A percentile compares a stretch with the other conserved stretches of the same genome.
Conservation (phyloP, 345 rosid genomes). For the Eucalyptus cloeziana region DNA sequence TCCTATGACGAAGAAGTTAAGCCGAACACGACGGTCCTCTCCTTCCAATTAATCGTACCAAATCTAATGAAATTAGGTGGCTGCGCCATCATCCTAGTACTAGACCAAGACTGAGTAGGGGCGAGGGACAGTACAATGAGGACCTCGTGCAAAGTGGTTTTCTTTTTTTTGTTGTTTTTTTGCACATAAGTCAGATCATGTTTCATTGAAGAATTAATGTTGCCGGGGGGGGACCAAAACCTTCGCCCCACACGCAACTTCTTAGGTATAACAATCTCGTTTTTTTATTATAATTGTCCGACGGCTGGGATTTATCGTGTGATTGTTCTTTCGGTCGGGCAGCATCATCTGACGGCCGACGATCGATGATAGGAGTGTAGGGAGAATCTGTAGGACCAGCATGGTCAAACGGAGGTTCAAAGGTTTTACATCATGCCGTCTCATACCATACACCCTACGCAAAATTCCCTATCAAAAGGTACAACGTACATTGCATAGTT, state of each 20-base stretch:
- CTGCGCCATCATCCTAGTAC: not conserved
- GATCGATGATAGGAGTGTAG: not conserved
- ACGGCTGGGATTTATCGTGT: not conserved
- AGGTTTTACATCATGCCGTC: not conserved
- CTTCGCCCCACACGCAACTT: not conserved
- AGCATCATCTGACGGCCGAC: not conserved
- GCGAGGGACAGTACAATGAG: not conserved
- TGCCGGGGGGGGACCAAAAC: not conserved
- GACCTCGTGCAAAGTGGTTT: not conserved
- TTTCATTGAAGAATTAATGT: not conserved
- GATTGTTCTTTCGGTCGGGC: not conserved
- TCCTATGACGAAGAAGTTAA: not conserved
- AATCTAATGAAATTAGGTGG: not conserved
- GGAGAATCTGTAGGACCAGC: not conserved
- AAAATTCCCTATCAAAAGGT: not conserved
- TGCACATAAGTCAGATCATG: not conserved
- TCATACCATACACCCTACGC: not conserved
- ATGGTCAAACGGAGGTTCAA: not conserved
- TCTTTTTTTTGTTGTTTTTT: not conserved
- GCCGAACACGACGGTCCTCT: not conserved
- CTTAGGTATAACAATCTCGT: not conserved
- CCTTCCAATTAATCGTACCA: not conserved
- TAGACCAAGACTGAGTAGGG: not conserved
- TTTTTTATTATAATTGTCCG: not conserved
- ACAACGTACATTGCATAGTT: not conserved